Conservation (phyloP, 2,329 filamentous ascomycete genomes). For the Fusarium hainanense region DNA sequence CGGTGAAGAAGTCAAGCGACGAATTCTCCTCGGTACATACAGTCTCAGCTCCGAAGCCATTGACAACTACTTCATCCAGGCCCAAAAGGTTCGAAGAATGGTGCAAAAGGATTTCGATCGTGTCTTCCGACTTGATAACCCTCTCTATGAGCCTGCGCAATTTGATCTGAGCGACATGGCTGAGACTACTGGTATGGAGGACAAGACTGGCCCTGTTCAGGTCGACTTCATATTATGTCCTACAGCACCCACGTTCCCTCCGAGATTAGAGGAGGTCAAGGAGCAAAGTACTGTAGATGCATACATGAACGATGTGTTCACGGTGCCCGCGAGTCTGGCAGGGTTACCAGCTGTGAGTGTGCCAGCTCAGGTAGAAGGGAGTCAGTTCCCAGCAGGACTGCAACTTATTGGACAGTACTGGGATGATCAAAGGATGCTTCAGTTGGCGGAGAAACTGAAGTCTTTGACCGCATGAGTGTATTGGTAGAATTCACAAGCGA, state of each 20-base stretch:
- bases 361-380: conserved; percentile 60
- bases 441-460: conserved; percentile 63
- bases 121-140: conserved; percentile 77
- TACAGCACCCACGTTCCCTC: conserved; percentile 82
- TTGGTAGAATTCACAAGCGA: conserved; percentile 17
- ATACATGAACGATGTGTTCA: conserved; percentile 96
- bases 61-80: conserved; percentile 96
- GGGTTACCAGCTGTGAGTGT: conserved; percentile 90
- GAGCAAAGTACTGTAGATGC: conserved; percentile 71
- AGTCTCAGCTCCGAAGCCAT: conserved; percentile 90
- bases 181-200: conserved; percentile 61
- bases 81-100: conserved; percentile 85
- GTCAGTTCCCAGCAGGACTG: conserved; percentile 63
- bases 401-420: conserved; percentile 87
- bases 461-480: conserved; percentile 40
- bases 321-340: conserved; percentile 92
- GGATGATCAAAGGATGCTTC: conserved; percentile 74
- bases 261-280: conserved; percentile 68
- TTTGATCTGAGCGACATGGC: conserved; percentile 72
- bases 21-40: conserved; percentile 91
- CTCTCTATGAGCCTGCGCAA: conserved; percentile 65
- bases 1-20: conserved; percentile 84
- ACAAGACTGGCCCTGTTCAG: conserved; percentile 68
- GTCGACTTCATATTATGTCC: conserved; percentile 91
- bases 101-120: conserved; percentile 88